Conservation (phyloP, 2,329 filamentous ascomycete species). For the Ophiocordyceps australis region DNA sequence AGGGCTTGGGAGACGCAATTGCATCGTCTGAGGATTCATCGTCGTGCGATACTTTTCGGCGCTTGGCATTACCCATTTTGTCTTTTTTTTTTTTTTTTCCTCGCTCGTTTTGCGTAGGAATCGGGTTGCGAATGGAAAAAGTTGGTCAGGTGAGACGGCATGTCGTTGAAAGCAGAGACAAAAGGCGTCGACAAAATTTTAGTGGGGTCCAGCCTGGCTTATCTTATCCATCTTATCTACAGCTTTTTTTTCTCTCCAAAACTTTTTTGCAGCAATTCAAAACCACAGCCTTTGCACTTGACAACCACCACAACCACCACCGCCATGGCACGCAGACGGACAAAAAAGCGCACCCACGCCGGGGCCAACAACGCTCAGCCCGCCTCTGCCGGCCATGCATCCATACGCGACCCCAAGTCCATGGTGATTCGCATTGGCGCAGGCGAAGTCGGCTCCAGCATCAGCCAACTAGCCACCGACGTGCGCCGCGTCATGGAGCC, state of each 20-base stretch:
- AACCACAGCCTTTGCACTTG: too few species aligned
- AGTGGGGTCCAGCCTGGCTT: conserved; percentile 15
- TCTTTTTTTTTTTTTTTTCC: too few species aligned
- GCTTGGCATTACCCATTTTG: conserved; percentile 18
- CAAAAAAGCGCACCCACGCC: conserved; percentile 79
- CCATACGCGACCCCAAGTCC: conserved; percentile 64
- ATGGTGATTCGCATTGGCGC: conserved; percentile 98
- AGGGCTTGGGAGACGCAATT: background rate
- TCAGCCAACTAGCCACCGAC: conserved; percentile 83
- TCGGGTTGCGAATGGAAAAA: too few species aligned
- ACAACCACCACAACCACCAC: background rate
- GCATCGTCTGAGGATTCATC: too few species aligned
- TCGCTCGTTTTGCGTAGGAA: too few species aligned
- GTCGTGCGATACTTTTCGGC: conserved; percentile 20
- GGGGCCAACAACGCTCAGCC: conserved; percentile 43
- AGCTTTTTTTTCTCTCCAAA: conserved; percentile 19
- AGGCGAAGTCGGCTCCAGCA: conserved; percentile 76
- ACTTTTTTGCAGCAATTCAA: too few species aligned
- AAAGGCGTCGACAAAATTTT: too few species aligned
- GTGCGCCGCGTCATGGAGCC: conserved; percentile 92
- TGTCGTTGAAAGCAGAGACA: too few species aligned
- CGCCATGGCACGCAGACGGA: conserved; percentile 60
- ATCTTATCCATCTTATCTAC: conserved; percentile 13
- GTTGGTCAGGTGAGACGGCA: too few species aligned
- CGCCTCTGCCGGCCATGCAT: conserved; percentile 38